phyloP scores from a whole-genome alignment of 2,329 filamentous ascomycete genomes.

The Cadophora luteo-olivacea region DNA sequence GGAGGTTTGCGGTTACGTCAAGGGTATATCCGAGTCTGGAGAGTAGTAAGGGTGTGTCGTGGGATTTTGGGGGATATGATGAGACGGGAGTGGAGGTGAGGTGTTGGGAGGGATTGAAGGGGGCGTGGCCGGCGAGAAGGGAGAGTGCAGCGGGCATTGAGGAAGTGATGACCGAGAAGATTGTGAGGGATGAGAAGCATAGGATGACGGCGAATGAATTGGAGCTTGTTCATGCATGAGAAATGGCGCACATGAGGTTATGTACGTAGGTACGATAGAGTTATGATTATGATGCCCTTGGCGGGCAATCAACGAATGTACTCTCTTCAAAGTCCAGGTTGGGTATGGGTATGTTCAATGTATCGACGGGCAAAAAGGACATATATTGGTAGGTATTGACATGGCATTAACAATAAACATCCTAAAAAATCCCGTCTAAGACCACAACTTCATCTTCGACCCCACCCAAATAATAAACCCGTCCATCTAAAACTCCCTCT shows the following conservation, averaged over 20 bases:
- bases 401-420: conserved; percentile 4
- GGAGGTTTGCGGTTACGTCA: conserved; percentile 33
- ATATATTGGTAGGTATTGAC: conserved; percentile 11
- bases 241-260: too few species aligned
- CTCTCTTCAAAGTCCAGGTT: too few species aligned
- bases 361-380: neutral
- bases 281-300: neutral
- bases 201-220: neutral
- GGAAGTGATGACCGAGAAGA: neutral
- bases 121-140: conserved; percentile 25
- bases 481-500: conserved; percentile 2
- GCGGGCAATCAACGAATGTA: too few species aligned
- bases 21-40: conserved; percentile 34
- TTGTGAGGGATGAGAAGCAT: neutral
- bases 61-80: conserved; percentile 33
- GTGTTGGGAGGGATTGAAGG: conserved; percentile 31
- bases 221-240: neutral
- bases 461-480: neutral
- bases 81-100: conserved; percentile 27
- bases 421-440: conserved; percentile 5
- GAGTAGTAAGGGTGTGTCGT: conserved; percentile 25
- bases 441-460: neutral
- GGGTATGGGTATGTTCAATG: too few species aligned
- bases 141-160: neutral
- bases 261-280: neutral